phyloP scores from a whole-genome alignment of 2,329 filamentous ascomycete species.

The Xylariomycetidae sp. region DNA sequence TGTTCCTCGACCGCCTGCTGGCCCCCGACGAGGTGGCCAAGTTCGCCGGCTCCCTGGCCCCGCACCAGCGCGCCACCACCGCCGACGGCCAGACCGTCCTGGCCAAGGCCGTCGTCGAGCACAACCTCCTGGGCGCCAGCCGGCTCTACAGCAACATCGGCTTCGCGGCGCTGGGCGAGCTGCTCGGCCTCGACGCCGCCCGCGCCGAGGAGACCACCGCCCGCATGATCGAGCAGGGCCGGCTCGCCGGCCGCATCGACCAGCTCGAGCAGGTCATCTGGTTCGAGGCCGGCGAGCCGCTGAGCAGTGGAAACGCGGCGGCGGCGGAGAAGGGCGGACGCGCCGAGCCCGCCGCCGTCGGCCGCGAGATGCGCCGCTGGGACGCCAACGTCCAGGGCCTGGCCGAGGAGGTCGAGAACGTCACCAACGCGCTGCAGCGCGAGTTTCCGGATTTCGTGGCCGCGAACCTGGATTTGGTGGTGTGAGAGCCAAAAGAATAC shows the following conservation, averaged over 20 bases:
- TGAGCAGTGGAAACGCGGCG: constrained; percentile 43
- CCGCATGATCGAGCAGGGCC: constrained; percentile 91
- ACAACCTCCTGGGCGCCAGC: constrained; percentile 86
- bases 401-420: constrained; percentile 83
- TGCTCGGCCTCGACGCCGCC: constrained; percentile 72
- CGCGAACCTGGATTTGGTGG: constrained; percentile 33
- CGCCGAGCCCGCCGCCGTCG: constrained; percentile 56
- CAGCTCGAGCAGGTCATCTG: constrained; percentile 85
- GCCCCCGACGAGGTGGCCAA: constrained; percentile 75
- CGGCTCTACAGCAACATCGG: constrained; percentile 72
- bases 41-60: constrained; percentile 73
- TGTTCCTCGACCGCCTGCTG: constrained; percentile 86
- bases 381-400: constrained; percentile 81
- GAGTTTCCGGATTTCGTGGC: constrained; percentile 67
- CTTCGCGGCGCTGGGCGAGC: constrained; percentile 65
- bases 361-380: constrained; percentile 75
- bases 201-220: constrained; percentile 89
- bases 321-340: constrained; percentile 63
- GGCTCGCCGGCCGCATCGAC: constrained; percentile 83
- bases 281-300: constrained; percentile 73
- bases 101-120: constrained; percentile 88
- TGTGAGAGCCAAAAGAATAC: no score
- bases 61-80: constrained; percentile 86
- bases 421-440: constrained; percentile 73
- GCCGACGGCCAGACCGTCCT: constrained; percentile 89